Conservation (phyloP, 129 eudicot species). For the Mikania micrantha region DNA sequence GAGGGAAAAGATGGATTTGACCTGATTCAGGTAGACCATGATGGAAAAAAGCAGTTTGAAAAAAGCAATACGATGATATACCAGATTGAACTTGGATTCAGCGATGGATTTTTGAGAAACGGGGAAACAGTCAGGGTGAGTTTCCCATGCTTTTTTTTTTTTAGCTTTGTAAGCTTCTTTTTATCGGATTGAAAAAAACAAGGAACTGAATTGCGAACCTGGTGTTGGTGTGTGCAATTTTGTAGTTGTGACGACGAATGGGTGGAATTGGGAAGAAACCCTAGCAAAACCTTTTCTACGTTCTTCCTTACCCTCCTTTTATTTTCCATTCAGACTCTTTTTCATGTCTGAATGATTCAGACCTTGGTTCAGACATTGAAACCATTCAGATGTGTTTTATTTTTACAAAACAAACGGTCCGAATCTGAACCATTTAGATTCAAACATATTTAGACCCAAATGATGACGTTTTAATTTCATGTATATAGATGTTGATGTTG, state of each 20-base stretch:
- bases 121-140: conserved; percentile 88
- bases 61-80: not conserved
- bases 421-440: too few species aligned
- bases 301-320: too few species aligned
- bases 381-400: too few species aligned
- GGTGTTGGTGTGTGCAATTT: not conserved
- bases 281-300: too few species aligned
- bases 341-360: too few species aligned
- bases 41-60: not conserved
- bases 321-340: too few species aligned
- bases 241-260: conserved; percentile 53
- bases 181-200: conserved; percentile 33
- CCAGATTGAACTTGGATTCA: conserved; percentile 66
- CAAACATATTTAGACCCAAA: too few species aligned
- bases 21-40: not conserved
- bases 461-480: too few species aligned
- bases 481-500: too few species aligned
- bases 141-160: conserved; percentile 68
- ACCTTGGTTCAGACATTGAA: too few species aligned
- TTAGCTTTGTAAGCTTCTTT: conserved; percentile 84
- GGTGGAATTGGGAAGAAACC: conserved; percentile 46
- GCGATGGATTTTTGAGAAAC: conserved; percentile 43
- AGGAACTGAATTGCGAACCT: not conserved
- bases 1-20: not conserved
- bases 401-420: too few species aligned